phyloP scores from a whole-genome alignment of 352 stramenopile genomes.

The Thalassiosira livingstoniorum region DNA sequence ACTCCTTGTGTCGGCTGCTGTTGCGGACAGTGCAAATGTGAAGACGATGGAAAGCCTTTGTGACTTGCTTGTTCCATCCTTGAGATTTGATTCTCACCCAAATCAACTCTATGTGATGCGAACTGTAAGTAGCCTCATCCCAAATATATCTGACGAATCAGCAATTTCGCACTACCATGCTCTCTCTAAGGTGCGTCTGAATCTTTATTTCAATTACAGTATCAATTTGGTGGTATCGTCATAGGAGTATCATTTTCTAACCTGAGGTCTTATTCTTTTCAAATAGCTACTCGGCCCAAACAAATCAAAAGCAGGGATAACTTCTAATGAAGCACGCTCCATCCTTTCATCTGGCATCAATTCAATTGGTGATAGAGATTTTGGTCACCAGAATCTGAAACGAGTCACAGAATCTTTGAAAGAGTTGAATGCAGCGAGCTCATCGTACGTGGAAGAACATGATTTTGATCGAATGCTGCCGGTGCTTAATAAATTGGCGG shows the following conservation, averaged over 20 bases:
- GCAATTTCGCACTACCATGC: slow-evolving; percentile 63
- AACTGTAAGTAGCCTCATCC: slow-evolving; percentile 75
- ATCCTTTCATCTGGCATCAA: slow-evolving; percentile 58
- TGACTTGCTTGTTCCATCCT: slow-evolving; percentile 75
- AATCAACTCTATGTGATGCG: slow-evolving; percentile 76
- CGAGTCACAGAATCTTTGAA: slow-evolving; percentile 54
- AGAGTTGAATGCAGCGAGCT: slow-evolving; percentile 72
- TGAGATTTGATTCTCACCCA: slow-evolving; percentile 69
- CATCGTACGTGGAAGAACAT: slow-evolving; percentile 82
- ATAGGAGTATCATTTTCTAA: too few species aligned
- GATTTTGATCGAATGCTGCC: slow-evolving; percentile 83
- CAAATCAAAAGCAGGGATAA: slow-evolving; percentile 69
- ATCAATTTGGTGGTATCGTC: too few species aligned
- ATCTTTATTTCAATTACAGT: too few species aligned
- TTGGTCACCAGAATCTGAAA: slow-evolving; percentile 34
- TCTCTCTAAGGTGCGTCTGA: slow-evolving; percentile 69
- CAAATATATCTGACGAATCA: slow-evolving; percentile 58
- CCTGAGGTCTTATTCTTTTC: neutral
- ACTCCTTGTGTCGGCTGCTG: slow-evolving; percentile 62
- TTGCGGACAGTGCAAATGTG: slow-evolving; percentile 41
- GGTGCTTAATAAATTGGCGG: slow-evolving; percentile 75
- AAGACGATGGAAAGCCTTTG: slow-evolving; percentile 71
- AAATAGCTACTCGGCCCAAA: slow-evolving; percentile 72
- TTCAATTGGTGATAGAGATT: slow-evolving; percentile 46
- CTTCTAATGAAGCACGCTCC: slow-evolving; percentile 63